phyloP scores from a whole-genome alignment of 148 eudicot genomes.

The Arctostaphylos glauca region DNA sequence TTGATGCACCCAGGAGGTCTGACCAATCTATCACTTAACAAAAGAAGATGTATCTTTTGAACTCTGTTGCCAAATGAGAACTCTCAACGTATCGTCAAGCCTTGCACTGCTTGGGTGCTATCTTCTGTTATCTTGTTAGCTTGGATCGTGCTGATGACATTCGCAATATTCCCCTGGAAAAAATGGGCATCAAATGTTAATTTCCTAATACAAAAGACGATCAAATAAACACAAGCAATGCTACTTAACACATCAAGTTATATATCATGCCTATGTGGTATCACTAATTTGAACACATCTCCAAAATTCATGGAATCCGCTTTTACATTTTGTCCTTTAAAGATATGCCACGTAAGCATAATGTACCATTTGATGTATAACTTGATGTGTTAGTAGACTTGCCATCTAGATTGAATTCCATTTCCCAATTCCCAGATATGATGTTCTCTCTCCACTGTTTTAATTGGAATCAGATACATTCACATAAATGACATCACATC shows the following conservation, averaged over 20 bases:
- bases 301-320: too few relatives aligned
- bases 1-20: background rate
- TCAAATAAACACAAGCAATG: background rate
- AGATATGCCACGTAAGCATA: too few relatives aligned
- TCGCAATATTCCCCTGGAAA: constrained; percentile 59
- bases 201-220: background rate
- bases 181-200: background rate
- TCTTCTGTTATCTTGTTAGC: constrained; percentile 80
- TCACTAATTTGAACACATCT: too few relatives aligned
- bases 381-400: background rate
- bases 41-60: background rate
- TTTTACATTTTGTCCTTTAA: too few relatives aligned
- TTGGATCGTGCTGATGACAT: constrained; percentile 73
- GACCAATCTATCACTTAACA: background rate
- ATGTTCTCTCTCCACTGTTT: background rate
- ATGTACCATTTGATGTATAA: too few relatives aligned
- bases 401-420: background rate
- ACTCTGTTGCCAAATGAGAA: background rate
- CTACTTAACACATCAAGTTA: too few relatives aligned
- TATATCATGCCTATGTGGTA: too few relatives aligned
- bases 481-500: background rate
- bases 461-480: background rate
- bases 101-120: constrained; percentile 55
- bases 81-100: constrained; percentile 53
- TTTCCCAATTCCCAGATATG: background rate